Conservation (phyloP, 441 rosid species). For the Viola pubescens region DNA sequence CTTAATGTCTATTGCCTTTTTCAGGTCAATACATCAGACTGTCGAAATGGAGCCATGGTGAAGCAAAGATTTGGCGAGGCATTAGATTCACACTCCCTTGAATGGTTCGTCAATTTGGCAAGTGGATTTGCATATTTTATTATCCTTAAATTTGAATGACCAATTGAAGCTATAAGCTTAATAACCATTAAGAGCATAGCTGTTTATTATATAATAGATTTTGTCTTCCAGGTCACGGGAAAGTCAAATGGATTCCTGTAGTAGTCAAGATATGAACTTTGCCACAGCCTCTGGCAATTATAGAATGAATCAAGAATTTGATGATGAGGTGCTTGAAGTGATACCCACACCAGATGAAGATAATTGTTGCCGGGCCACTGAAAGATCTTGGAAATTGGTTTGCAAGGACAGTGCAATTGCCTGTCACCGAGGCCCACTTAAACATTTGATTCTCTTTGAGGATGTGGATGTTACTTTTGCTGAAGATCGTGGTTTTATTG, state of each 20-base stretch:
- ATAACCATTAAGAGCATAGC: slow-evolving; percentile 4
- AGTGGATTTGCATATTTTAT: slow-evolving; percentile 6
- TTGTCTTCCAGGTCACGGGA: slow-evolving; percentile 47
- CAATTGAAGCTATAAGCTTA: background rate
- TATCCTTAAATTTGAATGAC: background rate
- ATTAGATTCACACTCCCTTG: slow-evolving; percentile 52
- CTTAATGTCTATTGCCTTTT: slow-evolving; percentile 2
- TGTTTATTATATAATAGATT: slow-evolving; percentile 8
- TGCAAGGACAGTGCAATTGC: slow-evolving; percentile 25
- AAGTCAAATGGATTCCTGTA: slow-evolving; percentile 26
- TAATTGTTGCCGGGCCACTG: slow-evolving; percentile 19
- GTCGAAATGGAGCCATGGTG: slow-evolving; percentile 69
- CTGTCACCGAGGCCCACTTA: slow-evolving; percentile 33
- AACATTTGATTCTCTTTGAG: slow-evolving; percentile 81
- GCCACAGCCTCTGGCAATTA: slow-evolving; percentile 22
- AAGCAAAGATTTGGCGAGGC: slow-evolving; percentile 86
- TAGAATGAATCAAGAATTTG: slow-evolving; percentile 20
- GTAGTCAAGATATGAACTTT: slow-evolving; percentile 19
- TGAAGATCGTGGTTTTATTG: slow-evolving; percentile 88
- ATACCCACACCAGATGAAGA: slow-evolving; percentile 34
- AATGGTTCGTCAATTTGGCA: slow-evolving; percentile 45
- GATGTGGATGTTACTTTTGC: slow-evolving; percentile 79
- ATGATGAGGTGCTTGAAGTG: slow-evolving; percentile 36
- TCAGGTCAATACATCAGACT: slow-evolving; percentile 84
- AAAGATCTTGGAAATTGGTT: slow-evolving; percentile 23